Evolutionary conservation across 2,329 filamentous ascomycete species (phyloP), one percentile per base, ranked within the genome.

Genomic region (Tolypocladium paradoxum): DNA sequence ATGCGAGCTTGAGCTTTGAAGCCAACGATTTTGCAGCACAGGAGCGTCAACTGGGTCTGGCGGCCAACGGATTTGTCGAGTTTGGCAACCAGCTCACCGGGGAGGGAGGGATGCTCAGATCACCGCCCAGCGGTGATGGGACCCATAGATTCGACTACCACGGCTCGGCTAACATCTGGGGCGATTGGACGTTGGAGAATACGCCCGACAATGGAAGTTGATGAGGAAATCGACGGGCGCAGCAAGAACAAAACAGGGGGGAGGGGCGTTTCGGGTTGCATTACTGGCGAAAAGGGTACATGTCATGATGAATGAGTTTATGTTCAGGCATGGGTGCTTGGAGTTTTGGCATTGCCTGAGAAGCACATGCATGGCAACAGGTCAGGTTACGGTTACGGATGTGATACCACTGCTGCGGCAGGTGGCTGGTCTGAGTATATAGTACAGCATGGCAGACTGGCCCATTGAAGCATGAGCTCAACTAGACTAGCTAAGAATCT

Each of bases 71-170:
- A 46, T 48, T 71, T 33, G 56, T 77, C 27, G 77, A 81, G 58
- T 78, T 80, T 62, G 69, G 68, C 37, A 71, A 67, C 33, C 69
- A 78, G 33, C 65, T 81, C 22, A 71, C 71, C 57, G 75, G 75
- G 1, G 77, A 79, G 48, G 64, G 65, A 31, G 60, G 68, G 11
- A 71, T 78, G 68, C 71, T 74, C 6, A 78, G 74, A 60, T 78
- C 76, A 11, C 74, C 78, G 36, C 72, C 77, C 12, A 64, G 62
- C 52, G 58, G 61, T 18, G 58, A 37, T 8, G 29, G 54, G 5
- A 52, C 58, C 6, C 14, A 63, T 3, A 53, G 54, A 18, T 68
- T 70, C 51, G 64, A 68, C 38, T 70, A 69, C 51, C 58, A 56
- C 47, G 61, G 60, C 52, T 58, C 62, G 9, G 54, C 61, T 36